A percentile compares a stretch with the other conserved stretches of the same genome.
Evolutionary conservation across 805 yeast genomes (phyloP).

Genomic region (Groenewaldozyma salmanticensis): DNA sequence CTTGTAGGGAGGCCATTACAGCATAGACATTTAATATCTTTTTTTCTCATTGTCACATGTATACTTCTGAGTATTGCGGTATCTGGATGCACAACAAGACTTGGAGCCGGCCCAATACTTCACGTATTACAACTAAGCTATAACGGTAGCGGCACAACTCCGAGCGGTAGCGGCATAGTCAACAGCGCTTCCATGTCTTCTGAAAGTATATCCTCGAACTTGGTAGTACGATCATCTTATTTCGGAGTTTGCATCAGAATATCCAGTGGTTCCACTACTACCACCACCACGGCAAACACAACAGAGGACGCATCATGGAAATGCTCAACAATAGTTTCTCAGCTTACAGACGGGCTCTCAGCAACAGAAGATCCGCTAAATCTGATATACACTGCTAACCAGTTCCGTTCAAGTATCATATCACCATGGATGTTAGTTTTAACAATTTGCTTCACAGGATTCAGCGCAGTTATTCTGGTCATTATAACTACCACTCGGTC

Average conservation of each 20-base stretch:
- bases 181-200: slow-evolving; percentile 10
- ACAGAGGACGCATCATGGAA: slow-evolving; percentile 10
- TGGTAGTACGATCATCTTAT: slow-evolving; percentile 14
- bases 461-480: slow-evolving; percentile 10
- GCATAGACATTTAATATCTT: slow-evolving; percentile 14
- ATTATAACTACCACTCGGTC: slow-evolving; percentile 6
- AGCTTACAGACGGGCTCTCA: slow-evolving; percentile 3
- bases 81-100: slow-evolving; percentile 14
- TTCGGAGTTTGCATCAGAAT: slow-evolving; percentile 16
- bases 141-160: slow-evolving; percentile 3
- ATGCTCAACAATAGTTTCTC: slow-evolving; percentile 12
- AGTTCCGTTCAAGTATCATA: slow-evolving; percentile 6
- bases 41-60: slow-evolving; percentile 12
- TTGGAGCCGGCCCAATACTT: slow-evolving; percentile 11
- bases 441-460: slow-evolving; percentile 8
- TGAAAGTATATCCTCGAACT: slow-evolving; percentile 8
- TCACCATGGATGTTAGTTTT: slow-evolving; percentile 17
- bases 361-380: slow-evolving; percentile 17
- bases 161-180: slow-evolving; percentile 10
- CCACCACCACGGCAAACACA: neutral
- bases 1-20: slow-evolving; percentile 7
- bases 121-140: slow-evolving; percentile 15
- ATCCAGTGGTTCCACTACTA: neutral
- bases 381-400: slow-evolving; percentile 10
- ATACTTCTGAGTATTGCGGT: slow-evolving; percentile 11